Conservation (phyloP, 495 filamentous ascomycete species). For the Patellaria atrata region DNA sequence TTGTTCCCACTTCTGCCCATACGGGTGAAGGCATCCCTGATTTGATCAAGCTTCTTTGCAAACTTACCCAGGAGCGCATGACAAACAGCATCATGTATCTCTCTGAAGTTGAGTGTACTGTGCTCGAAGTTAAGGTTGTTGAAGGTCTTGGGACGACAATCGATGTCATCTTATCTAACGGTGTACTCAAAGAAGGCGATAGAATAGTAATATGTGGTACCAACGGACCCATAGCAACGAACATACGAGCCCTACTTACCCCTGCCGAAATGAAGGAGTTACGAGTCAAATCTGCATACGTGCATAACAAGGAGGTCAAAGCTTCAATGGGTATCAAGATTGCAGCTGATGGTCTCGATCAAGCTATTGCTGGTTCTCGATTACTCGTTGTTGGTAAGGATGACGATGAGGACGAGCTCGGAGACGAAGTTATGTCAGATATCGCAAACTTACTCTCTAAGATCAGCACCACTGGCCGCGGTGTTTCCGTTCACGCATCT, state of each 20-base stretch:
- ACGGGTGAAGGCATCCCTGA: slow-evolving; percentile 98
- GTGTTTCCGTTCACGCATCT: slow-evolving; percentile 94
- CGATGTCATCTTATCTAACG: slow-evolving; percentile 93
- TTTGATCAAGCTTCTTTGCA: slow-evolving; percentile 90
- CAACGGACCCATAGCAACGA: slow-evolving; percentile 85
- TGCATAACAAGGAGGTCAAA: slow-evolving; percentile 99
- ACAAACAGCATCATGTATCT: slow-evolving; percentile 96
- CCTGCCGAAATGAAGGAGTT: slow-evolving; percentile 90
- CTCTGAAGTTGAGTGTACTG: slow-evolving; percentile 92
- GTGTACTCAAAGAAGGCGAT: slow-evolving; percentile 88
- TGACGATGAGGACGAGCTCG: slow-evolving; percentile 91
- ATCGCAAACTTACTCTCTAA: slow-evolving; percentile 79
- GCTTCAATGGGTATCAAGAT: slow-evolving; percentile 98
- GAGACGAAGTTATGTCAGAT: slow-evolving; percentile 93
- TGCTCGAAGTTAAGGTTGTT: slow-evolving; percentile 97
- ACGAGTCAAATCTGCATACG: slow-evolving; percentile 83
- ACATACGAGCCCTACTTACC: slow-evolving; percentile 91
- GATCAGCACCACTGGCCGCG: slow-evolving; percentile 78
- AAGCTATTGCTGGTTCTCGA: slow-evolving; percentile 92
- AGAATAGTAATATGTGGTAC: slow-evolving; percentile 89
- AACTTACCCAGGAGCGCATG: slow-evolving; percentile 94
- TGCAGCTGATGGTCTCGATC: slow-evolving; percentile 86
- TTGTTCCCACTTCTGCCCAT: slow-evolving; percentile 93
- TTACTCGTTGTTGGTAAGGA: slow-evolving; percentile 85
- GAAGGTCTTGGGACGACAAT: slow-evolving; percentile 98